These are phyloP conservation scores for Aphanocladium album DNA, from an alignment of 2,329 filamentous ascomycete genomes.

Conservation along the genomic window DNA sequence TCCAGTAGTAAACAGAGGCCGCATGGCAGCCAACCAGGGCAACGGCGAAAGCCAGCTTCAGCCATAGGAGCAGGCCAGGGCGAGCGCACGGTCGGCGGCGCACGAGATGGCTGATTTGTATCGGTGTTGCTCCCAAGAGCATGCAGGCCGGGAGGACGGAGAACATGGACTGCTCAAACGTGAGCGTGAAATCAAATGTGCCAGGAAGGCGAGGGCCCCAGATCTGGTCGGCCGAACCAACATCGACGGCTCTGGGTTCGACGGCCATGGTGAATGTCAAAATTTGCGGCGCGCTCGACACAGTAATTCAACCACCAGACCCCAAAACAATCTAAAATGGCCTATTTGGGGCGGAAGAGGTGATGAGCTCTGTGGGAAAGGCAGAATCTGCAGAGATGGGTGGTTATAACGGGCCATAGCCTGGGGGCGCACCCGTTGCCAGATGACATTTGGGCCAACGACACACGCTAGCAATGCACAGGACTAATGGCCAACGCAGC, in stretches of 20 bases:
- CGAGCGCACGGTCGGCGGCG: background rate
- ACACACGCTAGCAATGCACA: background rate
- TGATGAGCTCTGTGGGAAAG: too few species aligned
- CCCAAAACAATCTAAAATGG: too few species aligned
- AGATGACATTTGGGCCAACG: background rate
- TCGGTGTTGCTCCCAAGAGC: background rate
- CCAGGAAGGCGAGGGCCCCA: background rate
- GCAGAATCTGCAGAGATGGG: too few species aligned
- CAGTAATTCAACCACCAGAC: too few species aligned
- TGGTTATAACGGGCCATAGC: background rate
- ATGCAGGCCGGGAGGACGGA: background rate
- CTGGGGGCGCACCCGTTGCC: background rate
- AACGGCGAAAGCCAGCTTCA: background rate
- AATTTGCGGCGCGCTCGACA: too few species aligned
- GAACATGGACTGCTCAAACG: background rate
- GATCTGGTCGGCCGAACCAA: background rate
- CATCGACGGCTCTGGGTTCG: too few species aligned
- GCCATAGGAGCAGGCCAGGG: background rate
- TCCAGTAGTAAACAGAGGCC: background rate
- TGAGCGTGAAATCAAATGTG: background rate
- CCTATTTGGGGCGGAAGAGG: too few species aligned
- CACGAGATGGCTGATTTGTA: background rate
- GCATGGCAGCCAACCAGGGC: background rate
- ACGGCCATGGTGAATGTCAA: too few species aligned
- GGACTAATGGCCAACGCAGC: background rate